Evolutionary conservation across 257 asterid genomes (phyloP).

Genomic region (Perilla frutescens): DNA sequence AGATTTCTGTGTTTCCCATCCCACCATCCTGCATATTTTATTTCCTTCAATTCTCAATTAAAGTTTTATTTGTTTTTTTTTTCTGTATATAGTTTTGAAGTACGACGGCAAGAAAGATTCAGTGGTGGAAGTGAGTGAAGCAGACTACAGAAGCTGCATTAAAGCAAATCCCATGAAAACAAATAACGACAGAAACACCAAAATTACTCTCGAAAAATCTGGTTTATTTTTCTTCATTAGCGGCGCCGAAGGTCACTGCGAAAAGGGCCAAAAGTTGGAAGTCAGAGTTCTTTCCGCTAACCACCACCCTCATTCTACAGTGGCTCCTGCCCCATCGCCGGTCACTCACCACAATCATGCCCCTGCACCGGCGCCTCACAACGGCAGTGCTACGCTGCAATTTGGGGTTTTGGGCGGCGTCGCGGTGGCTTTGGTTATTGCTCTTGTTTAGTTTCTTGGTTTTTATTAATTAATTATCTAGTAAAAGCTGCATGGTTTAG

Average conservation of each 20-base stretch:
- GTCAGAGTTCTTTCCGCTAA: slow-evolving; percentile 49
- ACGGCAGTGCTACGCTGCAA: slow-evolving; percentile 24
- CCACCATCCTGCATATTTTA: too few relatives aligned
- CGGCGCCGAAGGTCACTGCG: slow-evolving; percentile 69
- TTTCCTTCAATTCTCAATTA: too few relatives aligned
- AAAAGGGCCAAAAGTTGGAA: slow-evolving; percentile 58
- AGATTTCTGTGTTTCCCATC: too few relatives aligned
- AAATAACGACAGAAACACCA: slow-evolving; percentile 52
- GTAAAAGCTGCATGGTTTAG: too few relatives aligned
- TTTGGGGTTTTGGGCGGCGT: slow-evolving; percentile 16
- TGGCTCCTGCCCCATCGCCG: too few relatives aligned
- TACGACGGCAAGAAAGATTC: slow-evolving; percentile 60
- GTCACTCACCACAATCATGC: slow-evolving; percentile 1
- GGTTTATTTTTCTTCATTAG: slow-evolving; percentile 70
- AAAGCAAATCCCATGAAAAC: slow-evolving; percentile 46
- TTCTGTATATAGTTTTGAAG: slow-evolving; percentile 46
- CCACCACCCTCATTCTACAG: slow-evolving; percentile 19
- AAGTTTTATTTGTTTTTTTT: too few relatives aligned
- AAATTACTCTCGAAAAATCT: slow-evolving; percentile 44
- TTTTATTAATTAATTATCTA: too few relatives aligned
- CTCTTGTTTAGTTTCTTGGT: slow-evolving; percentile 28
- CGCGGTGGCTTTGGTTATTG: slow-evolving; percentile 30
- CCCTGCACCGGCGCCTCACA: slow-evolving; percentile 50
- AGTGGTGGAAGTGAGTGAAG: slow-evolving; percentile 51
- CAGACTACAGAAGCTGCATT: slow-evolving; percentile 55